These are phyloP conservation scores for Acarospora socialis DNA, from an alignment of 2,329 filamentous ascomycete genomes.

Conservation along the genomic window DNA sequence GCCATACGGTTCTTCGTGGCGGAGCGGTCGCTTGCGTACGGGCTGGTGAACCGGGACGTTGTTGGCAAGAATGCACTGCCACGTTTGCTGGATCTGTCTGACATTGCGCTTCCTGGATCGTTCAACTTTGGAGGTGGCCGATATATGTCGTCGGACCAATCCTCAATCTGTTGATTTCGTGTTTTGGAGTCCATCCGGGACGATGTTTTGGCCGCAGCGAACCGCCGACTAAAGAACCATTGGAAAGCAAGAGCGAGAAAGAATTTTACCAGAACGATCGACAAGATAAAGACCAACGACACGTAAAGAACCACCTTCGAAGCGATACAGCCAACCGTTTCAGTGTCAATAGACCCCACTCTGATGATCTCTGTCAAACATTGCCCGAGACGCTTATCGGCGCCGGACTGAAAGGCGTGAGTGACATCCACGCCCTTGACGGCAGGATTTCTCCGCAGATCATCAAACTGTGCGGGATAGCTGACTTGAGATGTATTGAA, in stretches of 20 bases:
- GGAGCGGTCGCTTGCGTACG: constrained; percentile 60
- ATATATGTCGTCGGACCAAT: constrained; percentile 97
- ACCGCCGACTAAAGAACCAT: constrained; percentile 85
- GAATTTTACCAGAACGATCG: constrained; percentile 77
- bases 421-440: constrained; percentile 81
- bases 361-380: constrained; percentile 91
- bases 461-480: constrained; percentile 63
- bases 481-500: constrained; percentile 71
- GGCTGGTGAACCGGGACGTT: constrained; percentile 86
- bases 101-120: constrained; percentile 54
- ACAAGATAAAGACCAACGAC: constrained; percentile 78
- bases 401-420: constrained; percentile 62
- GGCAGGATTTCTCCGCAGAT: constrained; percentile 55
- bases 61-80: constrained; percentile 75
- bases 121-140: constrained; percentile 70
- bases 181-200: constrained; percentile 69
- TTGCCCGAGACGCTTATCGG: constrained; percentile 68
- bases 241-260: constrained; percentile 81
- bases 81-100: constrained; percentile 64
- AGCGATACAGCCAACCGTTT: constrained; percentile 92
- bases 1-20: constrained; percentile 37
- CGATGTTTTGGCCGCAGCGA: constrained; percentile 72
- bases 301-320: constrained; percentile 94
- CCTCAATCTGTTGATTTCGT: constrained; percentile 85
- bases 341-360: constrained; percentile 89